Percentiles rank a stretch among this genome's conserved stretches.
These are phyloP conservation scores for Talaromyces adpressus DNA, from an alignment of 495 filamentous ascomycete genomes.

Conservation along the genomic window DNA sequence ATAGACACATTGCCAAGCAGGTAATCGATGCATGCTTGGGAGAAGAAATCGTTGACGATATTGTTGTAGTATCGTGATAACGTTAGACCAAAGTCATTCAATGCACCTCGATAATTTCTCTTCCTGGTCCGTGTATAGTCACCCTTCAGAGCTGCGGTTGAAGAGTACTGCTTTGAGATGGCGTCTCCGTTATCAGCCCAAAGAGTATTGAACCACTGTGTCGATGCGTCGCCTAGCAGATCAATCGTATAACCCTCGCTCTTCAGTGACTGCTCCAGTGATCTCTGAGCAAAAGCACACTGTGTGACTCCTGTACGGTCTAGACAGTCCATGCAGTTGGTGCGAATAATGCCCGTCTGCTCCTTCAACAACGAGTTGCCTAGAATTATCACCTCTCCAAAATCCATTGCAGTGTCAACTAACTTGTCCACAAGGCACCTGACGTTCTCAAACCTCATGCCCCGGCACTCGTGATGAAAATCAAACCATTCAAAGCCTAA, in stretches of 20 bases:
- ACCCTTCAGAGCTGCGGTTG: slow-evolving; percentile 87
- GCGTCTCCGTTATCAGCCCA: slow-evolving; percentile 90
- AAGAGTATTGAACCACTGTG: slow-evolving; percentile 85
- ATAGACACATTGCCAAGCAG: slow-evolving; percentile 82
- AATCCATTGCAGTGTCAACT: slow-evolving; percentile 51
- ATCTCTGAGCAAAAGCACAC: slow-evolving; percentile 71
- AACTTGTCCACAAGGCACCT: slow-evolving; percentile 65
- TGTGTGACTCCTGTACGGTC: slow-evolving; percentile 93
- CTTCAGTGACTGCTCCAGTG: slow-evolving; percentile 68
- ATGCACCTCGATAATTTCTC: slow-evolving; percentile 81
- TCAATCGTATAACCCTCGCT: slow-evolving; percentile 67
- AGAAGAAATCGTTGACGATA: slow-evolving; percentile 94
- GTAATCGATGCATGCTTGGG: slow-evolving; percentile 89
- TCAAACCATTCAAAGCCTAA: slow-evolving; percentile 91
- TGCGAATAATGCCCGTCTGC: slow-evolving; percentile 73
- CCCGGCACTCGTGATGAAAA: slow-evolving; percentile 82
- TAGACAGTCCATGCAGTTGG: slow-evolving; percentile 97
- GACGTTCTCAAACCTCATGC: slow-evolving; percentile 97
- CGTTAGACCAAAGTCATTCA: slow-evolving; percentile 89
- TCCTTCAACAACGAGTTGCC: slow-evolving; percentile 40
- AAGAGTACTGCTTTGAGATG: slow-evolving; percentile 63
- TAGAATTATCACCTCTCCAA: slow-evolving; percentile 56
- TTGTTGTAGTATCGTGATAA: slow-evolving; percentile 63
- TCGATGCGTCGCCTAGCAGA: slow-evolving; percentile 60
- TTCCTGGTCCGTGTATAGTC: slow-evolving; percentile 90